Percentiles rank a stretch among this genome's conserved stretches.
Conservation (phyloP, 2,329 filamentous ascomycete genomes). For the Monilinia fructicola region DNA sequence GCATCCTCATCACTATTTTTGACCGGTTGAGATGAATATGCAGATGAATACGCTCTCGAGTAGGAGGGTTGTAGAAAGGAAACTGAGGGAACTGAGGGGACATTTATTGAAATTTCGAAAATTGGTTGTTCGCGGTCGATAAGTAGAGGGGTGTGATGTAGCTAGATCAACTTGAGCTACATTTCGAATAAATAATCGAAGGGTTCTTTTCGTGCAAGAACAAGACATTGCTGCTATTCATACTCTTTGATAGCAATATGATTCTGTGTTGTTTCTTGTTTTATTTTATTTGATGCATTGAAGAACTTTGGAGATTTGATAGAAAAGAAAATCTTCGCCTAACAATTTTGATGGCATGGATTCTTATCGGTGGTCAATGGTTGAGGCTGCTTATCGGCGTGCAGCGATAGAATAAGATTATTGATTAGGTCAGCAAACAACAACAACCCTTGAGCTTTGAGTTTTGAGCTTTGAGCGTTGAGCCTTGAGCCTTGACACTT, state of each 20-base stretch:
- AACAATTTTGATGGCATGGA: conserved; percentile 1
- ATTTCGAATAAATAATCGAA: conserved; percentile 38
- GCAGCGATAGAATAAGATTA: no score
- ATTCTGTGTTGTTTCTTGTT: neutral
- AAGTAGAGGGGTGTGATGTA: neutral
- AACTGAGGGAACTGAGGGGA: neutral
- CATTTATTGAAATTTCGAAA: conserved; percentile 17
- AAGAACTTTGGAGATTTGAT: conserved; percentile 13
- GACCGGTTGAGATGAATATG: neutral
- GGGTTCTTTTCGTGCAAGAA: conserved; percentile 33
- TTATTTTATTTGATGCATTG: neutral
- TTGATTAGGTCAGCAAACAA: no score
- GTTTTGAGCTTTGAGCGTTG: no score
- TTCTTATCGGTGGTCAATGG: conserved; percentile 6
- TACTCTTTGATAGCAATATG: neutral
- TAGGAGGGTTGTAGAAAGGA: conserved; percentile 3
- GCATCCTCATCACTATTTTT: neutral
- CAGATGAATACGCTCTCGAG: conserved; percentile 12
- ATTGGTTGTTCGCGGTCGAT: conserved; percentile 1
- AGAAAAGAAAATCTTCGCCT: conserved; percentile 22
- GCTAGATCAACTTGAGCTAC: conserved; percentile 38
- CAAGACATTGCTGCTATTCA: conserved; percentile 36
- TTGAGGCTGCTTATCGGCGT: neutral
- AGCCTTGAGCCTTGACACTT: no score
- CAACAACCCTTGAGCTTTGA: no score